Percentiles rank a stretch among this genome's conserved stretches.
phyloP scores from a whole-genome alignment of 345 rosid species.

The Conringia planisiliqua region DNA sequence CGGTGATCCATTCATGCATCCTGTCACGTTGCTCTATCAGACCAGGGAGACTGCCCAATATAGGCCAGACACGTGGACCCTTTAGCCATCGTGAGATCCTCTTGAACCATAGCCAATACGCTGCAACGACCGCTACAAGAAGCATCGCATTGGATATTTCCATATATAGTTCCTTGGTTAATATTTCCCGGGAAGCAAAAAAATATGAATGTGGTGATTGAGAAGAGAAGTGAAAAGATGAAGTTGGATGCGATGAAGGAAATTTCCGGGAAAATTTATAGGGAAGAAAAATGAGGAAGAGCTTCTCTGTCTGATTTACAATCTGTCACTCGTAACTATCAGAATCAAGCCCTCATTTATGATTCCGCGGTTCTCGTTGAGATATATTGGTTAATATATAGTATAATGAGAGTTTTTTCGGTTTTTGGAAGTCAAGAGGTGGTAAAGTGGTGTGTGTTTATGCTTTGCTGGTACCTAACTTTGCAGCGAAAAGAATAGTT shows the following conservation, averaged over 20 bases:
- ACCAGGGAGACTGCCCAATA: conserved; percentile 91
- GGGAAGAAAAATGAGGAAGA: conserved; percentile 24
- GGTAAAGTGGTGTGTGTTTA: conserved; percentile 18
- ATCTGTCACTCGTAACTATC: conserved; percentile 13
- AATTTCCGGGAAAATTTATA: background rate
- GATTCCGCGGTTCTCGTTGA: conserved; percentile 34
- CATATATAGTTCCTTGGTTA: conserved; percentile 35
- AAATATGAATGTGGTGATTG: background rate
- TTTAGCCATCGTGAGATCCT: conserved; percentile 65
- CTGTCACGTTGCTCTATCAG: conserved; percentile 82
- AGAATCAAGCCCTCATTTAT: conserved; percentile 19
- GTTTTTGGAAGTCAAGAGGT: conserved; percentile 42
- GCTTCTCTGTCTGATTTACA: conserved; percentile 6
- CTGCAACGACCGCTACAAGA: conserved; percentile 52
- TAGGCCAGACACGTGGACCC: conserved; percentile 92
- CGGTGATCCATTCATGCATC: conserved; percentile 96
- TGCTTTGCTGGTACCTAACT: conserved; percentile 51
- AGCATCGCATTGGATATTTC: conserved; percentile 56
- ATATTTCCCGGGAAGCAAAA: background rate
- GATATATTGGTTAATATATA: background rate
- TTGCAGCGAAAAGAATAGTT: conserved; percentile 44
- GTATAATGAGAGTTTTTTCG: background rate
- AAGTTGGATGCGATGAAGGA: background rate
- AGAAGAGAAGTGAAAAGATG: conserved; percentile 2
- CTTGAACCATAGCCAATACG: conserved; percentile 82